Evolutionary conservation across 1,284 basidiomycete species (phyloP).

Genomic region (Rhodotorula glutinis): DNA sequence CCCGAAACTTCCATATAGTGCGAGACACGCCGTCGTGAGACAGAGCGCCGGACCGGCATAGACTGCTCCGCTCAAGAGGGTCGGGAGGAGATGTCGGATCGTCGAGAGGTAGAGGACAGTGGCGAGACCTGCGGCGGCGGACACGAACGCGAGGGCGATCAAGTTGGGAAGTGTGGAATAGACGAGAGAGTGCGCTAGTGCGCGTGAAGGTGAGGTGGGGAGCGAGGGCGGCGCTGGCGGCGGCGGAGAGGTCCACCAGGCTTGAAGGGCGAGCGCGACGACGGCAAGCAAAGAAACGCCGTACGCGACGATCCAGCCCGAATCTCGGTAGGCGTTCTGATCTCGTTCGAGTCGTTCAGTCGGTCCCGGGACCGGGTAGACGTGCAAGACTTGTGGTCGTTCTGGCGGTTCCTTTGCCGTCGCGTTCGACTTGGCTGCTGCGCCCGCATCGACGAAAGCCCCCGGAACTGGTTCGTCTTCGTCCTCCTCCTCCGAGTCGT

Average conservation of each 20-base stretch:
- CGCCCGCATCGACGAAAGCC: conserved; percentile 15
- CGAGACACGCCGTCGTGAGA: conserved; percentile 22
- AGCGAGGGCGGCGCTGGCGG: not conserved
- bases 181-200: not conserved
- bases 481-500: conserved; percentile 16
- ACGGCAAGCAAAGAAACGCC: conserved; percentile 11
- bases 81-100: conserved; percentile 18
- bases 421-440: too few relatives aligned
- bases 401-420: conserved; percentile 1
- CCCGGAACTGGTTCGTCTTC: conserved; percentile 19
- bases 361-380: conserved; percentile 19
- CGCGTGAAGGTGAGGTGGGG: not conserved
- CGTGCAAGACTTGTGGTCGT: conserved; percentile 18
- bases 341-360: not conserved
- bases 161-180: conserved; percentile 22
- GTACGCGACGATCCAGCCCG: conserved; percentile 32
- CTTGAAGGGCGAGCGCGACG: conserved; percentile 4
- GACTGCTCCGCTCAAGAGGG: conserved; percentile 20
- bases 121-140: conserved; percentile 22
- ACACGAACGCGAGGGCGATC: conserved; percentile 21
- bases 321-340: conserved; percentile 15
- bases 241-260: conserved; percentile 12
- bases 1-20: conserved; percentile 19
- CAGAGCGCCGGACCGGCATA: conserved; percentile 22
- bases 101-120: conserved; percentile 21